Evolutionary conservation across 1,139 yeast genomes (phyloP), one percentile per base, ranked within the genome.

Genomic region (Magnusiomyces tetraspermus): DNA sequence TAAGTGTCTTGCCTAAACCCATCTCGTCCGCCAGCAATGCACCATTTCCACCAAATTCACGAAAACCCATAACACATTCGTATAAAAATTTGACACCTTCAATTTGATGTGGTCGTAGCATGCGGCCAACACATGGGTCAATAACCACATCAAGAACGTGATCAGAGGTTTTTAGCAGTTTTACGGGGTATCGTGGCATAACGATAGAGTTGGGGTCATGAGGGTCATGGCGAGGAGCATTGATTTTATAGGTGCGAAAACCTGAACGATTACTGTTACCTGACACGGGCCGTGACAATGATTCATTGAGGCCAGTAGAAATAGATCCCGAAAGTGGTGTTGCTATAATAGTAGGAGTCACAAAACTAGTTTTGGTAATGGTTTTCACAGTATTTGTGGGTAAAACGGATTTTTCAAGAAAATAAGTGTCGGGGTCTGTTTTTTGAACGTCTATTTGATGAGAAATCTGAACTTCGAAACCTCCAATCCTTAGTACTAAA

Each of bases 1-100:
- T 89, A 38, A 92, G 69, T 0, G 97, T 90, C 64, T 92, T 92
- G 0, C 99, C 99, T 26, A 92, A 72, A 0, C 98, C 98, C 98
- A 92, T 92, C 63, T 92, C 97, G 67, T 92, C 98, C 0, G 98
- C 98, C 49, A 92, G 68, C 6, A 92, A 70, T 1, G 94, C 92
- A 0, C 98, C 97, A 48, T 71, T 65, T 1, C 83, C 86, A n/a
- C 70, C 65, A 31, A 68, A 67, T 26, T 75, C 71, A 38, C 75
- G 68, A 55, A 75, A 69, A 0, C 95, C 95, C 82, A 85, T 79
- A 1, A 89, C 76, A 60, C 96, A 87, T 53, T 85, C 85, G 62
- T 88, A 87, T 61, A 92, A 71, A 62, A 92, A 92, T 51, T 68
- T 67, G 0, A 90, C 85, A 1, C 96, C 98, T 59, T 84, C 92